Conservation (phyloP, 345 rosid species). For the Populus tremula region DNA sequence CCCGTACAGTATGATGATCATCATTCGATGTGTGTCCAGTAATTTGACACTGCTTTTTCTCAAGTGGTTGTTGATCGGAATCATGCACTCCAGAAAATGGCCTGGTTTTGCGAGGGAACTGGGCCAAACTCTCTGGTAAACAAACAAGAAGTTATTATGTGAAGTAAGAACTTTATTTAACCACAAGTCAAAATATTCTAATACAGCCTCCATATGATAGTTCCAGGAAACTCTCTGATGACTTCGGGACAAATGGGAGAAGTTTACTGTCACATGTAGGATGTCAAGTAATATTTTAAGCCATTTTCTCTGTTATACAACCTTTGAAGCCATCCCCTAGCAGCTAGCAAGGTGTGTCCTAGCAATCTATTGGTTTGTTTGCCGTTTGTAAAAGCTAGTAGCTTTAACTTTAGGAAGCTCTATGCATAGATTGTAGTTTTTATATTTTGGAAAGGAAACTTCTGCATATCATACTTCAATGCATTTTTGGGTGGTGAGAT, state of each 20-base stretch:
- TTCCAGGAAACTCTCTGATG: background rate
- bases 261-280: background rate
- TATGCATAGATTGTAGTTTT: background rate
- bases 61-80: conserved; percentile 56
- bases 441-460: background rate
- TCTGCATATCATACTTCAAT: background rate
- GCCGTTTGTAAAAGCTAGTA: background rate
- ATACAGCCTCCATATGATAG: background rate
- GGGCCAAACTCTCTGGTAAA: conserved; percentile 83
- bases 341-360: background rate
- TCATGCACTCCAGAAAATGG: conserved; percentile 47
- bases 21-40: conserved; percentile 36
- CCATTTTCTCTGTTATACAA: background rate
- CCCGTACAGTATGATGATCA: conserved; percentile 54
- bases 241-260: background rate
- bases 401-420: background rate
- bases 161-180: background rate
- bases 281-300: background rate
- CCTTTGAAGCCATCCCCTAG: background rate
- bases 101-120: conserved; percentile 74
- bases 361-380: background rate
- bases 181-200: background rate
- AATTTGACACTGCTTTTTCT: conserved; percentile 51
- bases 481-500: background rate
- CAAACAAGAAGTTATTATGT: background rate